A percentile compares a stretch with the other conserved stretches of the same genome.
These are phyloP conservation scores for Cyclocybe cylindracea DNA, from an alignment of 768 basidiomycete genomes.

Conservation along the genomic window DNA sequence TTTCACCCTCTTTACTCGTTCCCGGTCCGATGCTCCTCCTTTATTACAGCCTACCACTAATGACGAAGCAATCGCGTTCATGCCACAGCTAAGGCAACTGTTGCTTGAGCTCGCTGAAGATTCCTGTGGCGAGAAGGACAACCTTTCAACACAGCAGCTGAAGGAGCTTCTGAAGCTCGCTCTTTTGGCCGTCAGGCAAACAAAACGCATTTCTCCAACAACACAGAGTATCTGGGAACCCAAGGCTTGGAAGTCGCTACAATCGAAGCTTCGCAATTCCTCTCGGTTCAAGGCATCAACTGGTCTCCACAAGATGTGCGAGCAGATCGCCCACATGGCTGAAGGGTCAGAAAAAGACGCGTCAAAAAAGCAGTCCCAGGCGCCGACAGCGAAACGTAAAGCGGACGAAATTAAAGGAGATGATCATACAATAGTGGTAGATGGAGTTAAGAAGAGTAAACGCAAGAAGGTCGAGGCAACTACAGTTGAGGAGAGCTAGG, in stretches of 20 bases:
- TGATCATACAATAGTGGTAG: slow-evolving; percentile 6
- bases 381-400: slow-evolving; percentile 23
- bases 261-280: slow-evolving; percentile 45
- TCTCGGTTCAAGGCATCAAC: slow-evolving; percentile 64
- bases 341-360: slow-evolving; percentile 15
- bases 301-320: slow-evolving; percentile 62
- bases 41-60: slow-evolving; percentile 22
- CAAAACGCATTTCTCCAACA: slow-evolving; percentile 45
- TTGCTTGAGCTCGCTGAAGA: slow-evolving; percentile 49
- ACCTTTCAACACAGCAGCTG: slow-evolving; percentile 61
- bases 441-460: slow-evolving; percentile 18
- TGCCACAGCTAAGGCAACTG: slow-evolving; percentile 47
- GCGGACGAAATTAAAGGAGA: slow-evolving; percentile 29
- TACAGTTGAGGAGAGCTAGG: slow-evolving; percentile 20
- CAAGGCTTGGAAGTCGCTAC: slow-evolving; percentile 53
- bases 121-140: slow-evolving; percentile 47
- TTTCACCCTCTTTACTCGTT: background rate
- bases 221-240: slow-evolving; percentile 57
- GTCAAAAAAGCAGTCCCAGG: slow-evolving; percentile 16
- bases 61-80: slow-evolving; percentile 48
- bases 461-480: slow-evolving; percentile 48
- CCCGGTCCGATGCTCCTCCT: slow-evolving; percentile 1
- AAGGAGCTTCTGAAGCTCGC: slow-evolving; percentile 82
- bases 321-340: slow-evolving; percentile 49
- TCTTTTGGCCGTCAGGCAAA: slow-evolving; percentile 63